phyloP scores from a whole-genome alignment of 441 rosid genomes.

The Metrosideros polymorpha region DNA sequence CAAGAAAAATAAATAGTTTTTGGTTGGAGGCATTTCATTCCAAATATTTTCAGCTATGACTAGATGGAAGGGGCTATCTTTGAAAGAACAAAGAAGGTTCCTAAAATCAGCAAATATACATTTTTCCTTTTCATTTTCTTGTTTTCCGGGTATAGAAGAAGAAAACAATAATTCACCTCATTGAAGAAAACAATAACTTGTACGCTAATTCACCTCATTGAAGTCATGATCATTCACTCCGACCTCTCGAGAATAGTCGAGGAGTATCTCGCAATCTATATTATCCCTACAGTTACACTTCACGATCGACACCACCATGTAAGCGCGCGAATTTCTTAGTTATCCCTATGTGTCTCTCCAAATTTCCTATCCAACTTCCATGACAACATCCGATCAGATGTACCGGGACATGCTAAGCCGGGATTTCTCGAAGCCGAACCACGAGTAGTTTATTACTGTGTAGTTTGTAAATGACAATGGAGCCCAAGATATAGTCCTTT shows the following conservation, averaged over 20 bases:
- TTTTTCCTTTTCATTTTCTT: not conserved
- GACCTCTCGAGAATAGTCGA: not conserved
- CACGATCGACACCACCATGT: not conserved
- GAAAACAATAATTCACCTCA: not conserved
- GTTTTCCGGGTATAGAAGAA: not conserved
- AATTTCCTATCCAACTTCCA: not conserved
- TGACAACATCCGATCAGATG: not conserved
- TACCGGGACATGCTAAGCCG: not conserved
- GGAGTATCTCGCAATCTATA: not conserved
- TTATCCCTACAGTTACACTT: not conserved
- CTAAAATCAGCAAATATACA: not conserved
- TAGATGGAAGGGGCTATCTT: not conserved
- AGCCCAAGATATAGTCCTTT: not conserved
- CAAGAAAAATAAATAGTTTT: accelerated
- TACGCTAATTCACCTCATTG: not conserved
- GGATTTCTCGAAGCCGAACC: not conserved
- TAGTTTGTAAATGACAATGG: not conserved
- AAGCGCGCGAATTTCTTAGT: not conserved
- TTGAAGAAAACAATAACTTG: not conserved
- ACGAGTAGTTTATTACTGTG: not conserved
- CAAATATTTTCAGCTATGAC: not conserved
- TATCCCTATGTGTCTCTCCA: not conserved
- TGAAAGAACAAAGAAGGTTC: not conserved
- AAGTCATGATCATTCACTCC: not conserved
- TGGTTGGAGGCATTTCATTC: not conserved